Percentiles rank a stretch among this genome's conserved stretches.
phyloP scores from a whole-genome alignment of 1,284 basidiomycete genomes.

The Ustilago cynodontis region DNA sequence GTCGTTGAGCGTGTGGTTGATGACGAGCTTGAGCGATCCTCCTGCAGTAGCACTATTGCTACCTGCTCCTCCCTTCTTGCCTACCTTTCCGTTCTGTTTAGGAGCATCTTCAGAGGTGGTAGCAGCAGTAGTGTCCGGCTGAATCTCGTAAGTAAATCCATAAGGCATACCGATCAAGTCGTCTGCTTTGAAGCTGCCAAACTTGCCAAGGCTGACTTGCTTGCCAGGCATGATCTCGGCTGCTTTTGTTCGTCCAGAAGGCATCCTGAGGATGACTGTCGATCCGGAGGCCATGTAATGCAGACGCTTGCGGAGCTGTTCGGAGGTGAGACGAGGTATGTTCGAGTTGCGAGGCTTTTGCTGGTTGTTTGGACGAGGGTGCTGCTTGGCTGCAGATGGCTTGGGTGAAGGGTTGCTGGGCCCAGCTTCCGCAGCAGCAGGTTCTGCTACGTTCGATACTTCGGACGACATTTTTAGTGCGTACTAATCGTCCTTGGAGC shows the following conservation, averaged over 20 bases:
- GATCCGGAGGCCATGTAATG: slow-evolving; percentile 51
- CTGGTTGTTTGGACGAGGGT: slow-evolving; percentile 10
- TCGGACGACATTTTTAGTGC: slow-evolving; percentile 21
- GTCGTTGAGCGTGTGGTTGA: slow-evolving; percentile 55
- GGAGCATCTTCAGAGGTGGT: neutral
- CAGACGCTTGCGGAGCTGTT: slow-evolving; percentile 45
- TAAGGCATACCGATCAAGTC: slow-evolving; percentile 67
- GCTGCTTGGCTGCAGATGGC: slow-evolving; percentile 5
- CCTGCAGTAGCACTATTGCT: neutral
- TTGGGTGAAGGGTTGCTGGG: slow-evolving; percentile 22
- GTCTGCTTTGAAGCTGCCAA: slow-evolving; percentile 66
- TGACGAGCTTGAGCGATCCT: slow-evolving; percentile 41
- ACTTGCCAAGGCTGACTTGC: slow-evolving; percentile 67
- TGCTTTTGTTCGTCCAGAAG: slow-evolving; percentile 62
- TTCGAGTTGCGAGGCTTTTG: slow-evolving; percentile 29
- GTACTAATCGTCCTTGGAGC: neutral
- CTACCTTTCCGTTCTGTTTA: slow-evolving; percentile 16
- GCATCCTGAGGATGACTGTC: slow-evolving; percentile 60
- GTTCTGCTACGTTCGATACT: neutral
- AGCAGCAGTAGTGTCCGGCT: slow-evolving; percentile 11
- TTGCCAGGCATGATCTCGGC: slow-evolving; percentile 58
- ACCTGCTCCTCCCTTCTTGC: slow-evolving; percentile 8
- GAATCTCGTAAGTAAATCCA: slow-evolving; percentile 68
- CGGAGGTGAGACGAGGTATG: slow-evolving; percentile 37
- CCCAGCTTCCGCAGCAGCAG: slow-evolving; percentile 12